phyloP scores from a whole-genome alignment of 345 rosid species.

The Moricandia moricandioides region DNA sequence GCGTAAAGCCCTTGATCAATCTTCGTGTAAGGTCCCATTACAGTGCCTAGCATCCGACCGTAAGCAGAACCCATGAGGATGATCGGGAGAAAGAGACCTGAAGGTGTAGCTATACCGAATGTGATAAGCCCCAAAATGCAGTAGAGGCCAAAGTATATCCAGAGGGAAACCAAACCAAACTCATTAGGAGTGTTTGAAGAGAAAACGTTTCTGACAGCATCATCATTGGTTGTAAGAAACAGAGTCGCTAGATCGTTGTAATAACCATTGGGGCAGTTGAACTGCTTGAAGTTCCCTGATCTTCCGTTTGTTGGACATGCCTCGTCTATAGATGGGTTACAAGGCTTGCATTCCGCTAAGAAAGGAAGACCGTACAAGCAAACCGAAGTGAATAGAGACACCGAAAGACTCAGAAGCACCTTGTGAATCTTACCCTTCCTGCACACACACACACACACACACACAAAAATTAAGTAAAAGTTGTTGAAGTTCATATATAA shows the following conservation, averaged over 20 bases:
- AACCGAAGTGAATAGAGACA: slow-evolving; percentile 76
- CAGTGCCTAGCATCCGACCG: slow-evolving; percentile 76
- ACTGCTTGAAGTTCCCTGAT: slow-evolving; percentile 79
- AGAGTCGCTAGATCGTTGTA: slow-evolving; percentile 91
- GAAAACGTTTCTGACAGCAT: slow-evolving; percentile 84
- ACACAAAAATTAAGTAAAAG: not conserved
- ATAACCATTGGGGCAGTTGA: slow-evolving; percentile 82
- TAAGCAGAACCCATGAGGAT: slow-evolving; percentile 89
- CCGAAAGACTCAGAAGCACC: slow-evolving; percentile 64
- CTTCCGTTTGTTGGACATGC: slow-evolving; percentile 68
- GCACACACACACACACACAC: slow-evolving; percentile 7
- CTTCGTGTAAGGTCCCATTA: slow-evolving; percentile 72
- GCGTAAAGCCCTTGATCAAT: slow-evolving; percentile 86
- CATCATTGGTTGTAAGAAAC: slow-evolving; percentile 84
- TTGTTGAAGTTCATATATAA: too few relatives aligned
- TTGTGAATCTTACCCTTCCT: slow-evolving; percentile 84
- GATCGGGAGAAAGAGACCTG: slow-evolving; percentile 92
- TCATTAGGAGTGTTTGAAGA: slow-evolving; percentile 66
- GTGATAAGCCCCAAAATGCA: slow-evolving; percentile 77
- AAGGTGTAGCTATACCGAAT: slow-evolving; percentile 90
- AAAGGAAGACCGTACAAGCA: slow-evolving; percentile 79
- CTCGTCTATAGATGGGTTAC: slow-evolving; percentile 48
- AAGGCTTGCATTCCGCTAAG: slow-evolving; percentile 71
- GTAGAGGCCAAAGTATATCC: slow-evolving; percentile 69
- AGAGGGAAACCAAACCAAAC: slow-evolving; percentile 55